Conservation (phyloP, 192 early-diverging fungal genomes). For the Podila epicladia region DNA sequence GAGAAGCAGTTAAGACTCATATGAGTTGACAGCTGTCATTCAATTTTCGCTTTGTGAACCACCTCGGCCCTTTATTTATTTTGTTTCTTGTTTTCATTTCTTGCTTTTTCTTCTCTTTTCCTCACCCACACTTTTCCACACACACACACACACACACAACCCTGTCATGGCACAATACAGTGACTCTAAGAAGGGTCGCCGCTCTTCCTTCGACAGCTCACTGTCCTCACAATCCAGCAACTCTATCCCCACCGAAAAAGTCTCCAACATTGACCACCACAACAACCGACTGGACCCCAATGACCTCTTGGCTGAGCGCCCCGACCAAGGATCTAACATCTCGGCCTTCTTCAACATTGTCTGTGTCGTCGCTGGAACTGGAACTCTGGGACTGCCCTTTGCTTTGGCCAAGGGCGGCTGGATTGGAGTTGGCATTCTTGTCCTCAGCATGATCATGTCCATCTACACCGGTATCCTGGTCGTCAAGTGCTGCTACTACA, state of each 20-base stretch:
- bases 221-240: constrained; percentile 27
- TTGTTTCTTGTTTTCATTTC: not conserved
- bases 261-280: not conserved
- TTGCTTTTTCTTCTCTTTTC: not conserved
- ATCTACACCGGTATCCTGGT: constrained; percentile 79
- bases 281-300: not conserved
- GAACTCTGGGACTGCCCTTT: constrained; percentile 67
- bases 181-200: not conserved
- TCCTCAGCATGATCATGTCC: constrained; percentile 73
- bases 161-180: constrained; percentile 5
- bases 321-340: constrained; percentile 57
- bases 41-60: not conserved
- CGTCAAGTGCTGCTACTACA: constrained; percentile 66
- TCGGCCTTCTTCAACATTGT: constrained; percentile 60
- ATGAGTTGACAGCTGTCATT: too few species aligned
- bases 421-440: constrained; percentile 73
- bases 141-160: not conserved
- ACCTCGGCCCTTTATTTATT: not conserved
- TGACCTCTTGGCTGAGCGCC: constrained; percentile 46
- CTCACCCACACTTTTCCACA: not conserved
- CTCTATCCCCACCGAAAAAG: not conserved
- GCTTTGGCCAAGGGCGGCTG: constrained; percentile 75
- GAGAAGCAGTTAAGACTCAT: too few species aligned
- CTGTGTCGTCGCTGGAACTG: constrained; percentile 73
- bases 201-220: not conserved